These are phyloP conservation scores for Cercospora zeae-maydis DNA, from an alignment of 2,329 filamentous ascomycete species.

Conservation along the genomic window DNA sequence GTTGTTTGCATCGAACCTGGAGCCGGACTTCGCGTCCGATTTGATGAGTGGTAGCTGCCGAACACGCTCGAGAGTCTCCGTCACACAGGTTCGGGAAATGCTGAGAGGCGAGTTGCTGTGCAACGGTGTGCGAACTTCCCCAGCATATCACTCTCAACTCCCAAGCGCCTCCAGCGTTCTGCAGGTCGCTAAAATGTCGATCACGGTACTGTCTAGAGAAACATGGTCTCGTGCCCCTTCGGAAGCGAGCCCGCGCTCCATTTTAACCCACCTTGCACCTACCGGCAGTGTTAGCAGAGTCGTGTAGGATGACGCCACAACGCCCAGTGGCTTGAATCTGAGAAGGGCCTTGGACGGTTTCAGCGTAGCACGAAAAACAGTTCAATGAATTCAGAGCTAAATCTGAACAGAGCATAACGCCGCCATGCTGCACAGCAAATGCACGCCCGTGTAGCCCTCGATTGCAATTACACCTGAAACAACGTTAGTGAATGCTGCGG, in stretches of 20 bases:
- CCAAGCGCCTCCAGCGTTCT: not conserved
- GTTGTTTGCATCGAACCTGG: not conserved
- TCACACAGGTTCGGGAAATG: not conserved
- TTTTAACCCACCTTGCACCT: not conserved
- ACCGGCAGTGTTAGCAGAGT: constrained; percentile 1
- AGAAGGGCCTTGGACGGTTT: not conserved
- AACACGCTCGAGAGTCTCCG: not conserved
- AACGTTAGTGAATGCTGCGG: not conserved
- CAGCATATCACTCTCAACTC: not conserved
- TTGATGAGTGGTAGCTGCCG: not conserved
- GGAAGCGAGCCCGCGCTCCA: not conserved
- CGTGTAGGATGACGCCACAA: not conserved
- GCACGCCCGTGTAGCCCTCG: not conserved
- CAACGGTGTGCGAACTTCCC: not conserved
- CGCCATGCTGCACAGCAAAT: not conserved
- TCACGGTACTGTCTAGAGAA: not conserved
- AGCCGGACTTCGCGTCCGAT: not conserved
- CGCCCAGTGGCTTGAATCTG: not conserved
- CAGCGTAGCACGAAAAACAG: constrained; percentile 3
- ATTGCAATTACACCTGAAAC: not conserved
- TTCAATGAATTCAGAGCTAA: not conserved
- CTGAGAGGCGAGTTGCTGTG: not conserved
- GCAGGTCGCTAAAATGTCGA: constrained; percentile 5
- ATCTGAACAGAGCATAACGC: not conserved
- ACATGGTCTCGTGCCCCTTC: constrained; percentile 3